These are phyloP conservation scores for Colletotrichum eremochloae DNA, from an alignment of 2,329 filamentous ascomycete species.

Conservation along the genomic window DNA sequence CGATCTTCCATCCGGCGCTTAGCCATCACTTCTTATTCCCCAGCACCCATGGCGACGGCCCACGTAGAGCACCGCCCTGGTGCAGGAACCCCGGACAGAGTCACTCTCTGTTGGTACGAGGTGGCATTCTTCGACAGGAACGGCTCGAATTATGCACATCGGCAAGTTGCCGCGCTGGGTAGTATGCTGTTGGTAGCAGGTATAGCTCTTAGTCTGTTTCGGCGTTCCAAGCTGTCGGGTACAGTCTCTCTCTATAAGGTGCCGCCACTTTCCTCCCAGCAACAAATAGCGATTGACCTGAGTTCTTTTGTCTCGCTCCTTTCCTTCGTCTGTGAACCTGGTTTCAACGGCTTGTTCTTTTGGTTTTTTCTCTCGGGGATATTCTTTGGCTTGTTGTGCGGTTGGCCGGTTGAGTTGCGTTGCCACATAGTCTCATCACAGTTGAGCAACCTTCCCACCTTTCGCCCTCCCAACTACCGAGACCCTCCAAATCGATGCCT, in stretches of 20 bases:
- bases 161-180: conserved; percentile 33
- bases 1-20: conserved; percentile 35
- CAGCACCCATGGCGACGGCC: conserved; percentile 17
- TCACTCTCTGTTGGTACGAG: conserved; percentile 31
- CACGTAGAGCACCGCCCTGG: conserved; percentile 9
- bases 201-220: conserved; percentile 28
- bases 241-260: conserved; percentile 12
- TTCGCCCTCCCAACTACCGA: neutral
- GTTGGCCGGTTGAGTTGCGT: neutral
- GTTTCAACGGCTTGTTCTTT: neutral
- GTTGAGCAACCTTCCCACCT: neutral
- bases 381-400: neutral
- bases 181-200: conserved; percentile 29
- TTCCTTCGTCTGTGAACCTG: conserved; percentile 16
- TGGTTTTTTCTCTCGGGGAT: neutral
- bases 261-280: neutral
- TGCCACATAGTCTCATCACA: neutral
- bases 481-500: neutral
- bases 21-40: conserved; percentile 35
- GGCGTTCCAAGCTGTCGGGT: conserved; percentile 15
- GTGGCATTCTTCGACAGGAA: conserved; percentile 24
- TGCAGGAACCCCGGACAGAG: conserved; percentile 30
- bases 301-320: conserved; percentile 10
- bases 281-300: neutral
- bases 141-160: conserved; percentile 31